These are phyloP conservation scores for Penicillium sp. DNA, from an alignment of 2,329 filamentous ascomycete species.

Conservation along the genomic window DNA sequence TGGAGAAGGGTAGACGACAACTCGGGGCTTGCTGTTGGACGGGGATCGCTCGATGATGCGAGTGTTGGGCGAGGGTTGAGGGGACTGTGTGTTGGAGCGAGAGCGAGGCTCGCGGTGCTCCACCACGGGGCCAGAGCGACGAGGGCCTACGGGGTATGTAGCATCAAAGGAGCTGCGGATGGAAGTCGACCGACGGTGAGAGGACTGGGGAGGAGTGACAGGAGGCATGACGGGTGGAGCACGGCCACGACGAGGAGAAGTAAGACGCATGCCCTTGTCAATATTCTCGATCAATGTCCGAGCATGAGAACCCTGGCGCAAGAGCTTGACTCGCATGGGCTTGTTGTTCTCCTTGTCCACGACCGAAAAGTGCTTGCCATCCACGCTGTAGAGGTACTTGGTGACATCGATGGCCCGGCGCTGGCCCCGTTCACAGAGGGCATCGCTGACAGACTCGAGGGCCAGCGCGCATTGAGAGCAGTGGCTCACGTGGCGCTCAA, in stretches of 20 bases:
- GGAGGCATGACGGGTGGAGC: slow-evolving; percentile 21
- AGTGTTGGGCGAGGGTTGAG: slow-evolving; percentile 6
- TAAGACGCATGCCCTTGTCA: slow-evolving; percentile 44
- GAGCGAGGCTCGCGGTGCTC: slow-evolving; percentile 23
- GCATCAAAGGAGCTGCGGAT: slow-evolving; percentile 39
- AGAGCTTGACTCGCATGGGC: slow-evolving; percentile 48
- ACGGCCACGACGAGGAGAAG: slow-evolving; percentile 19
- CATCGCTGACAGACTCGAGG: slow-evolving; percentile 30
- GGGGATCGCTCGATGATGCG: slow-evolving; percentile 25
- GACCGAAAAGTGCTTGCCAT: slow-evolving; percentile 45
- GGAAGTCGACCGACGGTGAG: slow-evolving; percentile 2
- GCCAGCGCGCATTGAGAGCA: slow-evolving; percentile 41
- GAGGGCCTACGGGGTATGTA: slow-evolving; percentile 37
- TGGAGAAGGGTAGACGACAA: slow-evolving; percentile 43
- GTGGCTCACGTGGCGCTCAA: slow-evolving; percentile 42
- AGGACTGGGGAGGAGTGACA: background rate
- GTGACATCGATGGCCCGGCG: slow-evolving; percentile 40
- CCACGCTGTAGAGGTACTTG: slow-evolving; percentile 43
- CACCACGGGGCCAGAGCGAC: slow-evolving; percentile 23
- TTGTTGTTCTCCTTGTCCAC: slow-evolving; percentile 47
- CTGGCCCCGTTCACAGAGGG: slow-evolving; percentile 43
- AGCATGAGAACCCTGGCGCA: slow-evolving; percentile 40
- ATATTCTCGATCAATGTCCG: slow-evolving; percentile 48
- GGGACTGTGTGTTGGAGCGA: slow-evolving; percentile 24
- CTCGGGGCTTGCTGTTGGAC: slow-evolving; percentile 32